Evolutionary conservation across 2,329 filamentous ascomycete species (phyloP).

Genomic region (Trichoderma breve): DNA sequence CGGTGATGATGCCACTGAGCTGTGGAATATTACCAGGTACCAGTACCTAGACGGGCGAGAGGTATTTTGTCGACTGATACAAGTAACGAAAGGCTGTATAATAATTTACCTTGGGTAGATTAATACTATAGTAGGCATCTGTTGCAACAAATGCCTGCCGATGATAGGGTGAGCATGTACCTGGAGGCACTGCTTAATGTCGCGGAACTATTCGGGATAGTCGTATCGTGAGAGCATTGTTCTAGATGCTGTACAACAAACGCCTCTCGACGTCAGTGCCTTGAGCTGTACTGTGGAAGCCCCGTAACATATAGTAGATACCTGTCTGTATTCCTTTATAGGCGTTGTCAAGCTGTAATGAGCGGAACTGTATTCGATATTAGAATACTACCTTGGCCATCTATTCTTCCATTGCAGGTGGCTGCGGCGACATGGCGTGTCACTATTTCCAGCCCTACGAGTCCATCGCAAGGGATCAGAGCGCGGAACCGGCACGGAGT

Average conservation of each 20-base stretch:
- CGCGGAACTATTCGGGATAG: too few species aligned
- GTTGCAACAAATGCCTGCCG: too few species aligned
- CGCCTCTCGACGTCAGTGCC: not conserved
- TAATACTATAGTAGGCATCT: not conserved
- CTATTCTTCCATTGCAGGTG: not conserved
- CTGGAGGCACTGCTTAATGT: not conserved
- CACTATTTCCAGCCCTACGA: not conserved
- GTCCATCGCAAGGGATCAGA: not conserved
- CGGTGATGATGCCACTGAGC: not conserved
- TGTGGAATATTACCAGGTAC: too few species aligned
- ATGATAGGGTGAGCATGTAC: not conserved
- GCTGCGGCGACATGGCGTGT: not conserved
- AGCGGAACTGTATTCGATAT: not conserved
- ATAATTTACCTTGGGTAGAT: not conserved
- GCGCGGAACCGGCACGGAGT: not conserved
- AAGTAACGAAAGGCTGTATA: not conserved
- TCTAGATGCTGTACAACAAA: not conserved
- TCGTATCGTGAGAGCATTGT: not conserved
- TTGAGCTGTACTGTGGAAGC: too few species aligned
- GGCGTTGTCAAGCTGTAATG: not conserved
- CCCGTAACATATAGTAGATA: too few species aligned
- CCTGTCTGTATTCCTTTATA: not conserved
- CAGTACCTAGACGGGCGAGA: not conserved
- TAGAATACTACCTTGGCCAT: not conserved
- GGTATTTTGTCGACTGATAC: not conserved